Evolutionary conservation across 129 eudicot genomes (phyloP).

Genomic region (Flaveria brownii): DNA sequence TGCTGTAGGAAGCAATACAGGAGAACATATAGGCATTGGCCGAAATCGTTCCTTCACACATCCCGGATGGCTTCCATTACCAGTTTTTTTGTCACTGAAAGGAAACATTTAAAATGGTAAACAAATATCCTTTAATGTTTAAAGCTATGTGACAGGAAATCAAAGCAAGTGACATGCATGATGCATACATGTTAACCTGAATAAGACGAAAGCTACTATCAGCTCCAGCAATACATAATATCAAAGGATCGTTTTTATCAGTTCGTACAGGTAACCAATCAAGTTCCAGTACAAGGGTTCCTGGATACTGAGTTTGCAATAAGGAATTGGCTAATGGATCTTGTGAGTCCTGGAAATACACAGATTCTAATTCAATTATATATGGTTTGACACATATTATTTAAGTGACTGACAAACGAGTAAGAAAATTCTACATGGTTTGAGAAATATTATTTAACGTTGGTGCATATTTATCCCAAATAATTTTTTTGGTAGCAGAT

Average conservation of each 20-base stretch:
- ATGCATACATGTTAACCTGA: constrained; percentile 83
- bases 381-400: not conserved
- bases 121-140: not conserved
- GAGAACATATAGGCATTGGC: constrained; percentile 90
- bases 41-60: constrained; percentile 75
- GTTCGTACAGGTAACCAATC: constrained; percentile 90
- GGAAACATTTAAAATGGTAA: constrained; percentile 9
- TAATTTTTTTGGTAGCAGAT: not conserved
- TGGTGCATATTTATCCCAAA: not conserved
- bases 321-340: constrained; percentile 94
- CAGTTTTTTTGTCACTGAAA: constrained; percentile 70
- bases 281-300: constrained; percentile 93
- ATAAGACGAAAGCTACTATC: constrained; percentile 95
- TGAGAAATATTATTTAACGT: not conserved
- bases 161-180: constrained; percentile 18
- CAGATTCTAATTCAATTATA: constrained; percentile 5
- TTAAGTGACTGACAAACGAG: not conserved
- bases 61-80: constrained; percentile 47
- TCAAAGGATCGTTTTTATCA: constrained; percentile 83
- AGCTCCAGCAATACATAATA: constrained; percentile 98
- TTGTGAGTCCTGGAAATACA: constrained; percentile 69
- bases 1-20: constrained; percentile 86
- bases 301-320: constrained; percentile 87
- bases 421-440: not conserved
- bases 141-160: constrained; percentile 3